Evolutionary conservation across 192 early-diverging fungal genomes (phyloP).

Genomic region (Coemansia sp.): DNA sequence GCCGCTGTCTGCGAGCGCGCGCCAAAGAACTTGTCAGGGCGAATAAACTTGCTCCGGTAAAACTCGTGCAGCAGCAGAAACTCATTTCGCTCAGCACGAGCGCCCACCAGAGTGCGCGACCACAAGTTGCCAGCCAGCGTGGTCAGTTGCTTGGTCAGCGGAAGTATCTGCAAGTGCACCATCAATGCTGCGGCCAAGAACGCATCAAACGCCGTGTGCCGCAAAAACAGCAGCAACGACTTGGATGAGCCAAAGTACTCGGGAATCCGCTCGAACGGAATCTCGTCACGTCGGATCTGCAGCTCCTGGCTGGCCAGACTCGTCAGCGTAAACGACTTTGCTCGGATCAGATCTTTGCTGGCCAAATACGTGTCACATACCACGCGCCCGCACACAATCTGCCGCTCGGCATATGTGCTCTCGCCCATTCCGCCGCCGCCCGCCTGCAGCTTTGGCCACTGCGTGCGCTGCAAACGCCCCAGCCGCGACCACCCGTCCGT

Average conservation of each 20-base stretch:
- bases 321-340: slow-evolving; percentile 82
- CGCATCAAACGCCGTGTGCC: slow-evolving; percentile 80
- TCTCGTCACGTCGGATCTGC: slow-evolving; percentile 73
- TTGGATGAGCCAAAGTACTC: slow-evolving; percentile 61
- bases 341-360: slow-evolving; percentile 81
- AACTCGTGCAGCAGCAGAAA: slow-evolving; percentile 95
- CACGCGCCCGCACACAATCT: slow-evolving; percentile 79
- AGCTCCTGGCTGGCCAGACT: slow-evolving; percentile 76
- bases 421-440: slow-evolving; percentile 82
- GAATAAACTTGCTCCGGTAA: slow-evolving; percentile 85
- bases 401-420: slow-evolving; percentile 71
- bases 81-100: slow-evolving; percentile 93
- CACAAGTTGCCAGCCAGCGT: slow-evolving; percentile 92
- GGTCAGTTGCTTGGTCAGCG: slow-evolving; percentile 90
- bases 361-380: slow-evolving; percentile 92
- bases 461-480: slow-evolving; percentile 77
- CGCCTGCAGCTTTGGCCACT: slow-evolving; percentile 83
- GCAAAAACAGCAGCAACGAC: slow-evolving; percentile 67
- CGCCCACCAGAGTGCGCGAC: slow-evolving; percentile 85
- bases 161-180: slow-evolving; percentile 85
- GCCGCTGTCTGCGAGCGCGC: background rate
- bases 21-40: slow-evolving; percentile 74
- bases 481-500: slow-evolving; percentile 82
- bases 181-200: slow-evolving; percentile 79
- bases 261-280: slow-evolving; percentile 78